A percentile compares a stretch with the other conserved stretches of the same genome.
Evolutionary conservation across 2,329 filamentous ascomycete genomes (phyloP).

Genomic region (Ophiostoma sp.): DNA sequence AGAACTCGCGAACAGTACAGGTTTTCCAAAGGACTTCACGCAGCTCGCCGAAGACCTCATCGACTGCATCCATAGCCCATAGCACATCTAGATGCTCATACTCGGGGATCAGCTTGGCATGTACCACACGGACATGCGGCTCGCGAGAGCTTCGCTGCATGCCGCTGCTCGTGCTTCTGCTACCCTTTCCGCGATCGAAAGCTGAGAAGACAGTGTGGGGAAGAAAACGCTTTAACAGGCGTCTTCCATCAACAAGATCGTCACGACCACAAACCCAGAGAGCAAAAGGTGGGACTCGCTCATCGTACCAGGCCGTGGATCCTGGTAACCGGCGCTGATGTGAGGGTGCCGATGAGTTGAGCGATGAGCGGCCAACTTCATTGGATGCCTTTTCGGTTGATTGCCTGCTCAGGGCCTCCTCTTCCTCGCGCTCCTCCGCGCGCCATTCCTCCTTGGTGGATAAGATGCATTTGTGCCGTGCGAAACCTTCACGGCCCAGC

Average conservation of each 20-base stretch:
- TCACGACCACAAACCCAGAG: conserved; percentile 84
- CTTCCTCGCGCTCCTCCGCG: conserved; percentile 48
- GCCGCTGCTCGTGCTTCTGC: conserved; percentile 19
- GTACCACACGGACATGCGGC: conserved; percentile 73
- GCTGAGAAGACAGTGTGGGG: conserved; percentile 28
- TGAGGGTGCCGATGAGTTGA: conserved; percentile 21
- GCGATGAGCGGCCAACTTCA: not conserved
- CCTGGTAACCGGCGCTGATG: conserved; percentile 42
- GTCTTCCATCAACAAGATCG: conserved; percentile 74
- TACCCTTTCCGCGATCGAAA: conserved; percentile 29
- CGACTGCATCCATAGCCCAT: conserved; percentile 85
- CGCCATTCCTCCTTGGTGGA: conserved; percentile 65
- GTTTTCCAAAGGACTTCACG: conserved; percentile 82
- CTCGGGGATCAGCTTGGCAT: conserved; percentile 74
- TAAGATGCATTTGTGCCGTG: conserved; percentile 75
- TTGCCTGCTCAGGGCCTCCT: not conserved
- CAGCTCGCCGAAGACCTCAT: conserved; percentile 76
- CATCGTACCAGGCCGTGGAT: conserved; percentile 73
- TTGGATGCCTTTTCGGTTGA: not conserved
- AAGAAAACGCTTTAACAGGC: conserved; percentile 68
- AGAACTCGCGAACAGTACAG: conserved; percentile 46
- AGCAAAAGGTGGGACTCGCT: conserved; percentile 73
- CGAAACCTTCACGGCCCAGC: conserved; percentile 81
- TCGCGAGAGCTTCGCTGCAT: conserved; percentile 54
- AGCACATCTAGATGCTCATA: conserved; percentile 94